phyloP scores from a whole-genome alignment of 352 stramenopile genomes.

The Globisporangium apiculatum region DNA sequence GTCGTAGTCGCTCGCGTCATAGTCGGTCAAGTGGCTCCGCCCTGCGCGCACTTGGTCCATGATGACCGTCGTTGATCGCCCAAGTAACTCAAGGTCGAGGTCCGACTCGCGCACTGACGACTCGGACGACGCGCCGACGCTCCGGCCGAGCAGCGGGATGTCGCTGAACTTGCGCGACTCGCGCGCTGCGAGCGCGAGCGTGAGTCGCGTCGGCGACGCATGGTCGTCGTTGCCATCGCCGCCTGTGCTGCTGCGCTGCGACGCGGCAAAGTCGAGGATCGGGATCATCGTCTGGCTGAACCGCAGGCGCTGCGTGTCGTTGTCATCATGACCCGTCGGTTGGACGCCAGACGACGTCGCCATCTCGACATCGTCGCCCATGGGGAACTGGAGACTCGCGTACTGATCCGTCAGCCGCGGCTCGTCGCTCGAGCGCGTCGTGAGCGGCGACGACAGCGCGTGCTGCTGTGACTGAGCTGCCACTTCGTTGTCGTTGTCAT shows the following conservation, averaged over 20 bases:
- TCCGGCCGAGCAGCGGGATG: conserved; percentile 9
- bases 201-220: background rate
- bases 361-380: conserved; percentile 7
- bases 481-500: background rate
- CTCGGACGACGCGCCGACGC: background rate
- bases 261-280: conserved; percentile 8
- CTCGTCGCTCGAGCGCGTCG: background rate
- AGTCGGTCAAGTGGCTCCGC: conserved; percentile 12
- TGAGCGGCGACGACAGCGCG: background rate
- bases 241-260: conserved; percentile 2
- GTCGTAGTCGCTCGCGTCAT: conserved; percentile 2
- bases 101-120: conserved; percentile 20
- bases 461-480: background rate
- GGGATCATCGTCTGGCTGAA: conserved; percentile 15
- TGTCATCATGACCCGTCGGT: background rate
- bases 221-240: background rate
- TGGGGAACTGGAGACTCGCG: conserved; percentile 8
- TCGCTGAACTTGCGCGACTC: conserved; percentile 14
- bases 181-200: conserved; percentile 6
- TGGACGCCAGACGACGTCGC: background rate
- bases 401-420: conserved; percentile 8
- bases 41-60: conserved; percentile 28
- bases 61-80: conserved; percentile 30
- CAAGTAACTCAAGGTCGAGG: conserved; percentile 40
- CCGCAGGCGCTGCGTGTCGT: background rate